Conservation (phyloP, 108 stramenopile species). For the Discostella pseudostelligera region DNA sequence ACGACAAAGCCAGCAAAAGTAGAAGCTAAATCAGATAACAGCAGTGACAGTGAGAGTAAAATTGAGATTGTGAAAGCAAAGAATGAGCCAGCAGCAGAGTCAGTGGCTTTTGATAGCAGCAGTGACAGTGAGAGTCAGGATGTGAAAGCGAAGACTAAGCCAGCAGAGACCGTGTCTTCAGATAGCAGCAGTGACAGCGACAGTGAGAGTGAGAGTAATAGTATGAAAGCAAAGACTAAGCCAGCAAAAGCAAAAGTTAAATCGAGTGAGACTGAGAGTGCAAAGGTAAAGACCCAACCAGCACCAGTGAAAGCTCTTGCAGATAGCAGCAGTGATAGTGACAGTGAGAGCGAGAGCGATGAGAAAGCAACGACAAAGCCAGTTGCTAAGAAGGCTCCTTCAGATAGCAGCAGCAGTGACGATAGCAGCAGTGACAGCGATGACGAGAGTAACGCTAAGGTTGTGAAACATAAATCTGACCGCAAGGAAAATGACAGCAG, state of each 20-base stretch:
- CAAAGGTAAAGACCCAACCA: neutral
- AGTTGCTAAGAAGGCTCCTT: slow-evolving; percentile 12
- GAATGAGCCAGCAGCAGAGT: slow-evolving; percentile 13
- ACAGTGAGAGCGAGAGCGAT: slow-evolving; percentile 15
- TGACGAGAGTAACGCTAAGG: no score
- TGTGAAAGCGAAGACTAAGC: neutral
- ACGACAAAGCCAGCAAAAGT: slow-evolving; percentile 6
- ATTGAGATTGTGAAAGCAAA: slow-evolving; percentile 10
- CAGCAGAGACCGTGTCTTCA: slow-evolving; percentile 1
- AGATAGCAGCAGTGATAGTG: slow-evolving; percentile 9
- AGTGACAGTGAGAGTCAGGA: slow-evolving; percentile 20
- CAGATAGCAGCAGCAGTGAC: neutral
- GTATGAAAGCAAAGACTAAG: neutral
- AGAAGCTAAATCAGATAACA: slow-evolving; percentile 9
- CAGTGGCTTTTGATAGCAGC: slow-evolving; percentile 7
- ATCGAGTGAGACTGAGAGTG: slow-evolving; percentile 11
- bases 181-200: slow-evolving; percentile 27
- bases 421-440: no score
- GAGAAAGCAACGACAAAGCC: neutral
- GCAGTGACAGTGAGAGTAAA: slow-evolving; percentile 16
- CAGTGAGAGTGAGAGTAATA: slow-evolving; percentile 11
- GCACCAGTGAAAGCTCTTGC: slow-evolving; percentile 6
- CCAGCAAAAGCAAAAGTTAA: slow-evolving; percentile 6
- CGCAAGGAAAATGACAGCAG: neutral
- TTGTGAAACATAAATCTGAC: no score